Evolutionary conservation across 2,329 filamentous ascomycete genomes (phyloP).

Genomic region (Penicillium paneum): DNA sequence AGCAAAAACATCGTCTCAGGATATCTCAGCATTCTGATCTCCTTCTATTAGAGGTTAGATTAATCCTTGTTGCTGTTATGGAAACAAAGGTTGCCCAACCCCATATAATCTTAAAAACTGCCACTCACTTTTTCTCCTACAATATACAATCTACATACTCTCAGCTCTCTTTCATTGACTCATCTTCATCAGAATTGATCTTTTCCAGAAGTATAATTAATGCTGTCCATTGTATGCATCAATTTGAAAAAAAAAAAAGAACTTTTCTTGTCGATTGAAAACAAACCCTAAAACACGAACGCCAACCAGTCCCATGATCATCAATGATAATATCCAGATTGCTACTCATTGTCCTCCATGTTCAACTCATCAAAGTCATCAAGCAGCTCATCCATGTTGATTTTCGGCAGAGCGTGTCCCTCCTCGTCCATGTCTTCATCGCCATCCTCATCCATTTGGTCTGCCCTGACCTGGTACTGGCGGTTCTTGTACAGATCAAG

Average conservation of each 20-base stretch:
- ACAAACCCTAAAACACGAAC: constrained; percentile 19
- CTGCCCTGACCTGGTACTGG: constrained; percentile 42
- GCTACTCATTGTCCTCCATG: constrained; percentile 54
- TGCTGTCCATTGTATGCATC: constrained; percentile 10
- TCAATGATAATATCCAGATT: constrained; percentile 23
- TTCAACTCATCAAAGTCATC: constrained; percentile 31
- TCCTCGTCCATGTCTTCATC: constrained; percentile 62
- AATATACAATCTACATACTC: neutral
- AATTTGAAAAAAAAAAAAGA: constrained; percentile 6
- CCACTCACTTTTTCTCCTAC: neutral
- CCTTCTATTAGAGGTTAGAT: too few species aligned
- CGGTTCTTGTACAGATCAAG: constrained; percentile 76
- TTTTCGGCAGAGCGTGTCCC: constrained; percentile 57
- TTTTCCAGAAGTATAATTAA: neutral
- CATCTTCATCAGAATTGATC: neutral
- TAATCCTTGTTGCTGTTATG: too few species aligned
- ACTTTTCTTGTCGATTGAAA: constrained; percentile 14
- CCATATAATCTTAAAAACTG: neutral
- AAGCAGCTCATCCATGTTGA: constrained; percentile 64
- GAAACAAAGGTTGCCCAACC: neutral
- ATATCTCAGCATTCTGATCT: too few species aligned
- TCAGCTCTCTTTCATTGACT: neutral
- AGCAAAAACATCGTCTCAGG: too few species aligned
- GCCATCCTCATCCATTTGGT: constrained; percentile 44
- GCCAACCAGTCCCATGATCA: constrained; percentile 26